Evolutionary conservation across 768 basidiomycete species (phyloP).

Genomic region (Chiua virens): DNA sequence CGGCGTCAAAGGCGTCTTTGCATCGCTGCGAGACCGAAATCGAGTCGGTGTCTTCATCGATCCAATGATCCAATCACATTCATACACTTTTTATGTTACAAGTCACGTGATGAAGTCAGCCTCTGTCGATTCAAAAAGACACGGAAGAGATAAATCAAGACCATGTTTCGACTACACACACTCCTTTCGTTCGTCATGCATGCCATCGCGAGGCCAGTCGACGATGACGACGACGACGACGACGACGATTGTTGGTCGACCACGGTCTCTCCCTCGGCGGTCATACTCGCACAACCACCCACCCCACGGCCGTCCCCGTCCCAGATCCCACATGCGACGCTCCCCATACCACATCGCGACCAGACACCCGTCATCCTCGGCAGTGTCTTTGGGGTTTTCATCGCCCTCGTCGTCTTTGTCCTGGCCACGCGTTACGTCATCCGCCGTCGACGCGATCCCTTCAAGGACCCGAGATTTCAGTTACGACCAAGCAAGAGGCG

Average conservation of each 20-base stretch:
- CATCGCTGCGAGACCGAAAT: constrained; percentile 49
- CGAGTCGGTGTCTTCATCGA: constrained; percentile 44
- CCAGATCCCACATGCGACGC: constrained; percentile 8
- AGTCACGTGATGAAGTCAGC: constrained; percentile 22
- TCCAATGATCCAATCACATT: background rate
- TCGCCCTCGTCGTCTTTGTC: constrained; percentile 9
- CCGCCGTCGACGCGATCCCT: constrained; percentile 17
- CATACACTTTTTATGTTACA: constrained; percentile 1
- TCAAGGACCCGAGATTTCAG: constrained; percentile 11
- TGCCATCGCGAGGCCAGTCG: constrained; percentile 7
- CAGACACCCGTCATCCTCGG: constrained; percentile 18
- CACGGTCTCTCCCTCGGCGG: constrained; percentile 1
- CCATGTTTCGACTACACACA: constrained; percentile 17
- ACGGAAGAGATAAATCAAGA: background rate
- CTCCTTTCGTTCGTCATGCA: constrained; percentile 16
- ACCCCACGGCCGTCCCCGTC: constrained; percentile 10
- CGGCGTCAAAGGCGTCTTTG: constrained; percentile 49
- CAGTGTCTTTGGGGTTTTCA: constrained; percentile 10
- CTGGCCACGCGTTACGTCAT: constrained; percentile 7
- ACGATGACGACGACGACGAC: constrained; percentile 10
- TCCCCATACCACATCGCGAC: constrained; percentile 3
- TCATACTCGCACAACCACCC: constrained; percentile 9
- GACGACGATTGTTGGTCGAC: constrained; percentile 1
- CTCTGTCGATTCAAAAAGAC: constrained; percentile 14
- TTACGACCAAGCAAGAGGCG: constrained; percentile 12